Conservation (phyloP, 2,329 filamentous ascomycete species). For the Neofusicoccum sp. region DNA sequence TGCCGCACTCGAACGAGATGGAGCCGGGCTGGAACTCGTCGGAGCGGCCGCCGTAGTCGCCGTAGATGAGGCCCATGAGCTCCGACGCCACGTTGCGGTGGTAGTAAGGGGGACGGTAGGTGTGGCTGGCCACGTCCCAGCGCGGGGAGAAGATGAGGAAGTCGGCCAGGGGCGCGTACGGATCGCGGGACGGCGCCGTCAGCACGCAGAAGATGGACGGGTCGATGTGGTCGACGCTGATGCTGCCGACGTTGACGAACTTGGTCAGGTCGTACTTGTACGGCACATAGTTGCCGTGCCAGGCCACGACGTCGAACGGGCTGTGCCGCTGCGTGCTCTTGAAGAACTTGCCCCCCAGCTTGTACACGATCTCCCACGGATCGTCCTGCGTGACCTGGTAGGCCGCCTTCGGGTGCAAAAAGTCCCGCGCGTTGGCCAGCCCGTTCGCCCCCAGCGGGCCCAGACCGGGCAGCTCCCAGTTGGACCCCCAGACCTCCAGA, state of each 20-base stretch:
- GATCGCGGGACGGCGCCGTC: slow-evolving; percentile 58
- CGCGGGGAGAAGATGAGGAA: slow-evolving; percentile 68
- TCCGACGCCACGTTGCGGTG: slow-evolving; percentile 68
- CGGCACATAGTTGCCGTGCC: slow-evolving; percentile 75
- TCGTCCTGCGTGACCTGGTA: slow-evolving; percentile 56
- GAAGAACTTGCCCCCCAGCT: slow-evolving; percentile 67
- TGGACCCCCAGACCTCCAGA: slow-evolving; percentile 44
- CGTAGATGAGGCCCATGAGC: slow-evolving; percentile 66
- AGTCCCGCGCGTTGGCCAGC: slow-evolving; percentile 59
- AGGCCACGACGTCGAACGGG: slow-evolving; percentile 78
- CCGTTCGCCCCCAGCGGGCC: slow-evolving; percentile 44
- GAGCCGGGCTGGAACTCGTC: slow-evolving; percentile 64
- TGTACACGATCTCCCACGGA: slow-evolving; percentile 50
- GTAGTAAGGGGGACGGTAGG: slow-evolving; percentile 65
- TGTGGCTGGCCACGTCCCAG: slow-evolving; percentile 64
- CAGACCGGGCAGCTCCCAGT: slow-evolving; percentile 44
- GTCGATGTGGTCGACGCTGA: slow-evolving; percentile 77
- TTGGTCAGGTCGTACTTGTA: slow-evolving; percentile 81
- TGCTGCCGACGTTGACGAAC: slow-evolving; percentile 73
- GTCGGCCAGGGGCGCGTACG: slow-evolving; percentile 65
- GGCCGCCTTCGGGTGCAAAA: slow-evolving; percentile 69
- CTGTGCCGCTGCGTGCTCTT: slow-evolving; percentile 67
- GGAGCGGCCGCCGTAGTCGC: slow-evolving; percentile 54
- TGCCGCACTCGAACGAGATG: slow-evolving; percentile 69
- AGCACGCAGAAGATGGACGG: slow-evolving; percentile 75